These are phyloP conservation scores for Elsinoe arachidis DNA, from an alignment of 2,329 filamentous ascomycete genomes.

Conservation along the genomic window DNA sequence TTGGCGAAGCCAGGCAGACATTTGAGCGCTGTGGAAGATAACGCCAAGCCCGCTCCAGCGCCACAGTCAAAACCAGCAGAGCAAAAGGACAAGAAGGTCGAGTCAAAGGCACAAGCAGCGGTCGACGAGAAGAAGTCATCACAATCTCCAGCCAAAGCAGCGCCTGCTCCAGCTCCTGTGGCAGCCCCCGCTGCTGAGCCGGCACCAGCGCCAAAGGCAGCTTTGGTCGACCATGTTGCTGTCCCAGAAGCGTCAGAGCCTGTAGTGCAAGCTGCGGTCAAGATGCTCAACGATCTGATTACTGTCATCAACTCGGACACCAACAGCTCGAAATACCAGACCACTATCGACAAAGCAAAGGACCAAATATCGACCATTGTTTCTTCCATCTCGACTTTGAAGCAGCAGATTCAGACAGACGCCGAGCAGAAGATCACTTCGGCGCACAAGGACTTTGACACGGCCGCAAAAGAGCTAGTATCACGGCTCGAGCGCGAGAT, in stretches of 20 bases:
- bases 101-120: slow-evolving; percentile 7
- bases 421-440: slow-evolving; percentile 67
- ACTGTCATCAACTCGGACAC: slow-evolving; percentile 84
- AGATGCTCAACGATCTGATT: slow-evolving; percentile 94
- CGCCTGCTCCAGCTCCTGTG: slow-evolving; percentile 46
- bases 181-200: slow-evolving; percentile 36
- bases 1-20: slow-evolving; percentile 46
- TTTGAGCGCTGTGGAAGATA: slow-evolving; percentile 49
- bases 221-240: slow-evolving; percentile 68
- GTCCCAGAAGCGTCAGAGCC: slow-evolving; percentile 72
- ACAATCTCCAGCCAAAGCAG: slow-evolving; percentile 21
- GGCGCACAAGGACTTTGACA: slow-evolving; percentile 70
- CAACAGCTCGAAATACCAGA: slow-evolving; percentile 65
- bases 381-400: slow-evolving; percentile 65
- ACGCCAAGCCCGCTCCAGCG: slow-evolving; percentile 25
- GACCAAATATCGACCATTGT: slow-evolving; percentile 70
- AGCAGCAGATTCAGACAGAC: slow-evolving; percentile 57
- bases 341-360: slow-evolving; percentile 78
- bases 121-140: slow-evolving; percentile 16
- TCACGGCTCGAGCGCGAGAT: slow-evolving; percentile 78
- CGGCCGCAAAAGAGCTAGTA: slow-evolving; percentile 78
- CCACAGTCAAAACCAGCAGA: slow-evolving; percentile 16
- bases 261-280: slow-evolving; percentile 84
- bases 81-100: slow-evolving; percentile 1
- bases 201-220: slow-evolving; percentile 41